These are phyloP conservation scores for Trichoderma citrinoviride DNA, from an alignment of 2,329 filamentous ascomycete genomes.

Conservation along the genomic window DNA sequence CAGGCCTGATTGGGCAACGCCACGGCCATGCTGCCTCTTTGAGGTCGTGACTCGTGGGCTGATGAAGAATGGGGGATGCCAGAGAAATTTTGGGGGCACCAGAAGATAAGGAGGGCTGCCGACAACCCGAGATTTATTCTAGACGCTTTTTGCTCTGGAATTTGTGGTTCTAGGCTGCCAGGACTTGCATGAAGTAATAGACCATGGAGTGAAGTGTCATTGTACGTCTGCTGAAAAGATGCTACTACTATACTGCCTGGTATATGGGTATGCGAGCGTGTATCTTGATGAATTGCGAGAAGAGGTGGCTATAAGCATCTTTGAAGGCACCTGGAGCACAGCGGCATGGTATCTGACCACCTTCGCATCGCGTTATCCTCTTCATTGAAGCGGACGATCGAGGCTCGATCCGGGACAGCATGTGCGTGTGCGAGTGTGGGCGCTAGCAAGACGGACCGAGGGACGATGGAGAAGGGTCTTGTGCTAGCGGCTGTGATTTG, in stretches of 20 bases:
- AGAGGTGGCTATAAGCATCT: neutral
- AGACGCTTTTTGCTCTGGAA: neutral
- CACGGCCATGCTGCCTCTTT: neutral
- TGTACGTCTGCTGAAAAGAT: no score
- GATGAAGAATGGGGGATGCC: neutral
- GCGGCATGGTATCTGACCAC: neutral
- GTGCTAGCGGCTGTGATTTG: neutral
- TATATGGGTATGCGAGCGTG: neutral
- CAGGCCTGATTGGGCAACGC: neutral
- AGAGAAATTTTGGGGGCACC: neutral
- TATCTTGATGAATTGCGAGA: neutral
- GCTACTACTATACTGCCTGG: no score
- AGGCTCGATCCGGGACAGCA: neutral
- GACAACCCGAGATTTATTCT: neutral
- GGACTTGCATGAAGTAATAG: no score
- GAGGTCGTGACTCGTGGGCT: neutral
- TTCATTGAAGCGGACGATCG: neutral
- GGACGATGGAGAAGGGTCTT: neutral
- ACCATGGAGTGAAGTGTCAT: neutral
- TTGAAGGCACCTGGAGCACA: neutral
- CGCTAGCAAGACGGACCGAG: conserved; percentile 1
- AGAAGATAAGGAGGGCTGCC: neutral
- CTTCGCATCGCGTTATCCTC: neutral
- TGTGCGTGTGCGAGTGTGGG: neutral
- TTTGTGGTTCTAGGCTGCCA: neutral